Percentiles rank a stretch among this genome's conserved stretches.
These are phyloP conservation scores for Chytriomyces sp. DNA, from an alignment of 192 early-diverging fungal genomes.

Conservation along the genomic window DNA sequence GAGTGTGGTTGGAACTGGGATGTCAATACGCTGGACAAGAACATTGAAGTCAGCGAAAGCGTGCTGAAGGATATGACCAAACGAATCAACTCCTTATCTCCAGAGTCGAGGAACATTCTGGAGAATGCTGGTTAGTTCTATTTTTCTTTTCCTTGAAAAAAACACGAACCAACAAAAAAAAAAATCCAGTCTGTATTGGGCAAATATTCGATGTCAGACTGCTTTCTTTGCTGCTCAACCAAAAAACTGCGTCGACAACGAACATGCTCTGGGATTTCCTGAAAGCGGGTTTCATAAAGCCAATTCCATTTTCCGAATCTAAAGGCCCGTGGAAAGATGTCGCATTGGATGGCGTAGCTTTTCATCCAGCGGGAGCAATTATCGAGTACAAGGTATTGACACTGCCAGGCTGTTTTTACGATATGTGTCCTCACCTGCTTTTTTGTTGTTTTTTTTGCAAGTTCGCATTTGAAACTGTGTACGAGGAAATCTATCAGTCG, in stretches of 20 bases:
- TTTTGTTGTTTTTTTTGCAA: neutral
- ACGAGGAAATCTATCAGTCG: conserved; percentile 27
- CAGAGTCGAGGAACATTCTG: conserved; percentile 40
- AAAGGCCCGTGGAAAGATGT: conserved; percentile 17
- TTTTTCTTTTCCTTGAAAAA: neutral
- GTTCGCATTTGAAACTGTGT: conserved; percentile 17
- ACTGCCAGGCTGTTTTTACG: neutral
- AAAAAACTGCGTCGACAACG: conserved; percentile 20
- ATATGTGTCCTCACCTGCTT: neutral
- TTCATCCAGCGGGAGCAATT: conserved; percentile 19
- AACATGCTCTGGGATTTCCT: conserved; percentile 31
- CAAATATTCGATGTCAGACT: conserved; percentile 22
- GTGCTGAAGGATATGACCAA: conserved; percentile 50
- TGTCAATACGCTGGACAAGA: conserved; percentile 45
- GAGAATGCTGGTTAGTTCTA: conserved; percentile 46
- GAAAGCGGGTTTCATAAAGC: conserved; percentile 32
- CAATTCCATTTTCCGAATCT: conserved; percentile 21
- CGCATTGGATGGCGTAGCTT: conserved; percentile 20
- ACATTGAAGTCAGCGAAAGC: conserved; percentile 44
- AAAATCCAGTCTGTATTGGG: conserved; percentile 26
- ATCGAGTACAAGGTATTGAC: conserved; percentile 27
- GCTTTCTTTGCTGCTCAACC: conserved; percentile 24
- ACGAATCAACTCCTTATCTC: conserved; percentile 38
- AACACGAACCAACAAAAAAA: neutral
- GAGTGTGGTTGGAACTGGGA: conserved; percentile 57